Evolutionary conservation across 495 filamentous ascomycete genomes (phyloP).

Genomic region (Amniculicola lignicola): DNA sequence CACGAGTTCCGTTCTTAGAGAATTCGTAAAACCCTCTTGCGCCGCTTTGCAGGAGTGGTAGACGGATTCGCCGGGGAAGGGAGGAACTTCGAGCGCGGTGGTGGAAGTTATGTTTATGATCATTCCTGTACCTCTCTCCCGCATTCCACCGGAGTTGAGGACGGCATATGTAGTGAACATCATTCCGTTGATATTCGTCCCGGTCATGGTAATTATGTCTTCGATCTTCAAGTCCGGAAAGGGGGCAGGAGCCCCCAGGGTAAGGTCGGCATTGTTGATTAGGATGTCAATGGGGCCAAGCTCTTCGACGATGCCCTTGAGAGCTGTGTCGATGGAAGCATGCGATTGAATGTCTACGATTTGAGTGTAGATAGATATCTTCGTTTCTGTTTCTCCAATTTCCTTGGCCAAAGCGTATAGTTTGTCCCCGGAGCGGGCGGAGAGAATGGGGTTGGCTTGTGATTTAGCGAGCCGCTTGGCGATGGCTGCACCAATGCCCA

Average conservation of each 20-base stretch:
- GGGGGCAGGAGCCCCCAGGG: slow-evolving; percentile 40
- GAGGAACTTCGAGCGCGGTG: slow-evolving; percentile 42
- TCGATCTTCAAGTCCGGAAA: slow-evolving; percentile 36
- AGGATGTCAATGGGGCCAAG: slow-evolving; percentile 40
- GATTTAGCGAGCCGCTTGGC: slow-evolving; percentile 28
- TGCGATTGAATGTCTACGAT: neutral
- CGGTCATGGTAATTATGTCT: slow-evolving; percentile 39
- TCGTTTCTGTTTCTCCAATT: neutral
- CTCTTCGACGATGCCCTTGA: slow-evolving; percentile 25
- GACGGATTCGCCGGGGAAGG: slow-evolving; percentile 42
- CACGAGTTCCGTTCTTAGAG: slow-evolving; percentile 40
- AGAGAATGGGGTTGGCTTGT: slow-evolving; percentile 35
- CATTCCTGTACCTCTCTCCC: slow-evolving; percentile 35
- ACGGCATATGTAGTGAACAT: slow-evolving; percentile 41
- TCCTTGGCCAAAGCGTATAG: slow-evolving; percentile 26
- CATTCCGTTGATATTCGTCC: slow-evolving; percentile 42
- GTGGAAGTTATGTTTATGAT: slow-evolving; percentile 44
- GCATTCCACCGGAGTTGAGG: slow-evolving; percentile 37
- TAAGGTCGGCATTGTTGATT: slow-evolving; percentile 44
- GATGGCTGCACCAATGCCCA: slow-evolving; percentile 43
- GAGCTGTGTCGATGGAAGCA: slow-evolving; percentile 3
- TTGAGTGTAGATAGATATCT: neutral
- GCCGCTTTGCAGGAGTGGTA: slow-evolving; percentile 46
- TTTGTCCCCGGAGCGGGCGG: slow-evolving; percentile 36
- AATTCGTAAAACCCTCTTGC: slow-evolving; percentile 45